Evolutionary conservation across 176 grass and related monocot species (phyloP).

Genomic region (Carex kokanica): DNA sequence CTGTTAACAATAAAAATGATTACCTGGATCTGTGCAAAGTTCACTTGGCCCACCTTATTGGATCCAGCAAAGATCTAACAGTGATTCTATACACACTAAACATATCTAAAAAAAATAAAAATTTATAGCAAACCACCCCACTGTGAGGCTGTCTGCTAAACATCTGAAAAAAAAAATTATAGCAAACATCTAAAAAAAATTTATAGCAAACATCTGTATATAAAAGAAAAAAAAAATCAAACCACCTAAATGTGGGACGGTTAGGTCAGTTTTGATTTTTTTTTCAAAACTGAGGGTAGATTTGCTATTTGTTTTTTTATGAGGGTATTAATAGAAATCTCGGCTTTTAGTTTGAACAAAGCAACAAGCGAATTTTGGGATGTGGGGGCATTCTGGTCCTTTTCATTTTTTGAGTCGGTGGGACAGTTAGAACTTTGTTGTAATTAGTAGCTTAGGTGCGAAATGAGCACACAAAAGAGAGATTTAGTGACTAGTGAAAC

Average conservation of each 20-base stretch:
- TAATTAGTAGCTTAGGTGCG: background rate
- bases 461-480: background rate
- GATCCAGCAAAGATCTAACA: constrained; percentile 22
- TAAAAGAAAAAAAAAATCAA: too few relatives aligned
- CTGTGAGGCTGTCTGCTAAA: too few relatives aligned
- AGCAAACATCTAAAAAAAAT: too few relatives aligned
- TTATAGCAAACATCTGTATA: too few relatives aligned
- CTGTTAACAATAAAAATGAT: background rate
- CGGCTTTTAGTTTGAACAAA: background rate
- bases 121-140: too few relatives aligned
- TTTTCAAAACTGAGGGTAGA: too few relatives aligned
- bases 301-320: too few relatives aligned
- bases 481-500: background rate
- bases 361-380: background rate
- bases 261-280: too few relatives aligned
- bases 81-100: background rate
- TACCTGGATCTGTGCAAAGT: constrained; percentile 40
- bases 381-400: background rate
- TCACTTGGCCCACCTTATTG: constrained; percentile 45
- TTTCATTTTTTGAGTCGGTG: background rate
- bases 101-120: too few relatives aligned
- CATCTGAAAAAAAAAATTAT: too few relatives aligned
- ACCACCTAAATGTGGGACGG: too few relatives aligned
- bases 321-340: too few relatives aligned
- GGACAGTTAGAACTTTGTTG: constrained; percentile 1